Percentiles rank a stretch among this genome's conserved stretches.
Conservation (phyloP, 108 stramenopile genomes). For the Seminavis robusta region DNA sequence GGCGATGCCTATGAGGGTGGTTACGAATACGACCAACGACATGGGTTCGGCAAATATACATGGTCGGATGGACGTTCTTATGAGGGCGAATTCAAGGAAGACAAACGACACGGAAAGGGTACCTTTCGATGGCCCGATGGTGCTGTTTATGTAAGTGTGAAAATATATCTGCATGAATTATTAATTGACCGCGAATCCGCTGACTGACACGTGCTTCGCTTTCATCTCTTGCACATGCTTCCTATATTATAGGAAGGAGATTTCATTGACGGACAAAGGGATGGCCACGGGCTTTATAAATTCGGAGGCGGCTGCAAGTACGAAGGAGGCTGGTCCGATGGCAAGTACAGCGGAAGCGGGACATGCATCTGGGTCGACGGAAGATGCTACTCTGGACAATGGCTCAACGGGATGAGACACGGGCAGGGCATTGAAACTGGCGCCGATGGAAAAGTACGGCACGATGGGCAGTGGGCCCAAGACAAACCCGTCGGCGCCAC, state of each 20-base stretch:
- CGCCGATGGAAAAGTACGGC: background rate
- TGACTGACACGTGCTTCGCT: too few relatives aligned
- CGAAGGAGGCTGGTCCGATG: slow-evolving; percentile 15
- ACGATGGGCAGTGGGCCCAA: background rate
- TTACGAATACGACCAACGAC: background rate
- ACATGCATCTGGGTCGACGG: too few relatives aligned
- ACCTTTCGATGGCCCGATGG: slow-evolving; percentile 4
- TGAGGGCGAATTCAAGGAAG: slow-evolving; percentile 1
- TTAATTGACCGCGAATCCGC: too few relatives aligned
- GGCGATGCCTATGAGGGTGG: slow-evolving; percentile 18
- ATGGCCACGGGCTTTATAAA: slow-evolving; percentile 35
- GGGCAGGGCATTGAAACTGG: background rate
- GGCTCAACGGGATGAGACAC: background rate
- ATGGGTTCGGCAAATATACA: background rate
- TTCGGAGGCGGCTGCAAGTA: slow-evolving; percentile 15
- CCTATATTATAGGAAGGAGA: too few relatives aligned
- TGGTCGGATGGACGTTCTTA: background rate
- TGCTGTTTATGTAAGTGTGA: slow-evolving; percentile 5
- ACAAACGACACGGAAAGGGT: slow-evolving; percentile 6
- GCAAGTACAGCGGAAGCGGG: slow-evolving; percentile 27
- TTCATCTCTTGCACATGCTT: too few relatives aligned
- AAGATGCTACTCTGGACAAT: background rate
- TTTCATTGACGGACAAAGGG: slow-evolving; percentile 24
- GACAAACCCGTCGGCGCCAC: background rate
- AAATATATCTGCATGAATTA: too few relatives aligned